Conservation (phyloP, 164 flowering plant species). For the Taxillus chinensis region DNA sequence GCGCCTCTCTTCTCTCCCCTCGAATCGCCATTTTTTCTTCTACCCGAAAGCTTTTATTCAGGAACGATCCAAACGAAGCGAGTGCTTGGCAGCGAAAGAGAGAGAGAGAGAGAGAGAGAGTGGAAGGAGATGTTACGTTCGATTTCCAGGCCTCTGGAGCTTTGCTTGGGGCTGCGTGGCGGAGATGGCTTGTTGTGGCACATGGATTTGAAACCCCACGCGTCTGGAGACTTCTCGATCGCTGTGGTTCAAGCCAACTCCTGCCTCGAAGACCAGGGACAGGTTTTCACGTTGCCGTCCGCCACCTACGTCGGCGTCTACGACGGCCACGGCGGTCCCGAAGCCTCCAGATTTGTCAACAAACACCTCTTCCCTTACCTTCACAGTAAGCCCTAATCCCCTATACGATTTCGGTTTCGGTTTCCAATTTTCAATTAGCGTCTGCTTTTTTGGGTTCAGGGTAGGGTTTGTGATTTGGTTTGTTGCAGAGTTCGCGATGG, state of each 20-base stretch:
- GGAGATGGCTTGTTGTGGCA: slow-evolving; percentile 41
- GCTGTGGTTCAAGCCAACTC: slow-evolving; percentile 60
- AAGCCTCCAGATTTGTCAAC: slow-evolving; percentile 35
- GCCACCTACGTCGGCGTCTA: slow-evolving; percentile 50
- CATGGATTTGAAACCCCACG: slow-evolving; percentile 37
- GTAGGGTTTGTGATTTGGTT: background rate
- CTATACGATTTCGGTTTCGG: background rate
- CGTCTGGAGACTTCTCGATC: slow-evolving; percentile 50
- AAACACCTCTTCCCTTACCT: slow-evolving; percentile 28
- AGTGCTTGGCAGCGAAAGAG: background rate
- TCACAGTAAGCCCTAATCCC: slow-evolving; percentile 22
- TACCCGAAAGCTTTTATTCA: no score
- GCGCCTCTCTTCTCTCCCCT: no score
- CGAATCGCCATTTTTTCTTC: no score
- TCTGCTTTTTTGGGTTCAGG: no score
- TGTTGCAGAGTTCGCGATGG: slow-evolving; percentile 38
- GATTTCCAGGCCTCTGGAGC: slow-evolving; percentile 23
- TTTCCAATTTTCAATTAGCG: background rate
- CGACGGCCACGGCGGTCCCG: slow-evolving; percentile 60
- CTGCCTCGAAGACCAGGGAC: slow-evolving; percentile 45
- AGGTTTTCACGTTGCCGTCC: slow-evolving; percentile 40
- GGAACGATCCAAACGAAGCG: no score
- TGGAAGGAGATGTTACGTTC: slow-evolving; percentile 18
- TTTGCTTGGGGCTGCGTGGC: slow-evolving; percentile 19
- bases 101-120: slow-evolving; percentile 2